phyloP scores from a whole-genome alignment of 352 stramenopile genomes.

The Phytophthora pisi region DNA sequence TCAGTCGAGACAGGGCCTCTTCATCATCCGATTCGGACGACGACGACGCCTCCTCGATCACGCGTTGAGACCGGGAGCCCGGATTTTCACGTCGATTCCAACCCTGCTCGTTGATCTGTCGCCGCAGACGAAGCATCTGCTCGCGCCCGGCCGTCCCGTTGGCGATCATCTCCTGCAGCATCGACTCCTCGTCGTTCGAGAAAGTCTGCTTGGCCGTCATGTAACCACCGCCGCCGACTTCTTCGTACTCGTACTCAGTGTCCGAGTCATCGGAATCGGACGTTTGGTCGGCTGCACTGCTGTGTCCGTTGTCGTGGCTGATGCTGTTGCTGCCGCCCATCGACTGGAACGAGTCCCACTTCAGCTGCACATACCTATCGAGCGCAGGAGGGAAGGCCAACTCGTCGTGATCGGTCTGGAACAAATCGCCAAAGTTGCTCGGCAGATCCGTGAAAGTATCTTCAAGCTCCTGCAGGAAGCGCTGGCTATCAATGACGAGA shows the following conservation, averaged over 20 bases:
- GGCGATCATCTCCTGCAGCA: constrained; percentile 82
- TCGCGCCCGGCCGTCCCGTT: constrained; percentile 71
- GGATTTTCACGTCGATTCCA: constrained; percentile 65
- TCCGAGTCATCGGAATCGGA: constrained; percentile 67
- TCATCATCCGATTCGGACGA: constrained; percentile 68
- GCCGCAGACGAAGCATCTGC: constrained; percentile 69
- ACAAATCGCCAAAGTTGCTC: constrained; percentile 53
- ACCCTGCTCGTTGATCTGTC: constrained; percentile 63
- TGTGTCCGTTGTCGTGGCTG: constrained; percentile 24
- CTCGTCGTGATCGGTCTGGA: constrained; percentile 51
- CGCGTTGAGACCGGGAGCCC: constrained; percentile 33
- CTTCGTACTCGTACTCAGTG: constrained; percentile 65
- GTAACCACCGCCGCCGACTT: constrained; percentile 46
- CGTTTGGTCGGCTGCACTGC: constrained; percentile 26
- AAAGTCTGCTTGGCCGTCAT: constrained; percentile 69
- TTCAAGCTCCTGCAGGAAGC: constrained; percentile 72
- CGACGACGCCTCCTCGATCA: constrained; percentile 44
- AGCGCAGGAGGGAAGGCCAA: constrained; percentile 66
- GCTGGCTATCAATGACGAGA: constrained; percentile 71
- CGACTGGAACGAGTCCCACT: constrained; percentile 77
- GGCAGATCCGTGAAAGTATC: constrained; percentile 69
- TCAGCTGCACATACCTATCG: constrained; percentile 78
- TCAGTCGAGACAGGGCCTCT: constrained; percentile 21
- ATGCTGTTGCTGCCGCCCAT: constrained; percentile 13
- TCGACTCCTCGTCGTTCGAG: constrained; percentile 73